Base-by-base conservation (phyloP, 306 rosid species). In the Prinsepia uniflora region DNA sequence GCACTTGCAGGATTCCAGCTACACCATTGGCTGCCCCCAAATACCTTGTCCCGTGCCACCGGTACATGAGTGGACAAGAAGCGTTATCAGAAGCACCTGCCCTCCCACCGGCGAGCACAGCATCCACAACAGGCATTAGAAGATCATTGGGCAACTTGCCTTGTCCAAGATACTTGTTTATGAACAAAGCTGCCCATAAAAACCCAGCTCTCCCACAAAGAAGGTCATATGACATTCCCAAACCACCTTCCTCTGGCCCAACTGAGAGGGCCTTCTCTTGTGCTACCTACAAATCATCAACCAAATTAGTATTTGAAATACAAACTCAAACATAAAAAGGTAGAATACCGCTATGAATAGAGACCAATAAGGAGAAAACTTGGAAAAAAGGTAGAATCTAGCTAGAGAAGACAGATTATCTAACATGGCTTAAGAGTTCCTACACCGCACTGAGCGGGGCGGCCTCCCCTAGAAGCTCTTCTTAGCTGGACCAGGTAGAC, bases 231-330 rank as follows among this genome's bases (percentile, higher is more conserved):
- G 98, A 93, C 98, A 93, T 90, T 61, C 98, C 96, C 39, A 93
- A 88, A 65, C 98, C 98, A n/a, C 98, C 98, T 83, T 93, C 98
- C 69, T 93, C 96, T 0, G 96, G 93, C 75, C 98, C 98, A 66
- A 85, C 80, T 2, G 98, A 90, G 4, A 93, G 82, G 18, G 96
- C 96, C 75, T 80, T 81, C 85, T 93, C 98, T 67, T 83, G 83
- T 46, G 91, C 92, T 3, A 89, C 83, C 98, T 90, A 13, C 34
- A 46, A 41, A 74, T 72, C 56, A 62, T 63, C 5, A 74, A 48
- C 42, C 49, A 36, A 18, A 41, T 34, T 48, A 36, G 70, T 24
- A 5, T 47, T 30, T 30, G 36, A 30, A 30, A 30, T 30, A 30
- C 36, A 30, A 30, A 30, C 36, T 30, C 36, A 30, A 3, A 30